phyloP scores from a whole-genome alignment of 2,329 filamentous ascomycete genomes.

The Phialophora expanda region DNA sequence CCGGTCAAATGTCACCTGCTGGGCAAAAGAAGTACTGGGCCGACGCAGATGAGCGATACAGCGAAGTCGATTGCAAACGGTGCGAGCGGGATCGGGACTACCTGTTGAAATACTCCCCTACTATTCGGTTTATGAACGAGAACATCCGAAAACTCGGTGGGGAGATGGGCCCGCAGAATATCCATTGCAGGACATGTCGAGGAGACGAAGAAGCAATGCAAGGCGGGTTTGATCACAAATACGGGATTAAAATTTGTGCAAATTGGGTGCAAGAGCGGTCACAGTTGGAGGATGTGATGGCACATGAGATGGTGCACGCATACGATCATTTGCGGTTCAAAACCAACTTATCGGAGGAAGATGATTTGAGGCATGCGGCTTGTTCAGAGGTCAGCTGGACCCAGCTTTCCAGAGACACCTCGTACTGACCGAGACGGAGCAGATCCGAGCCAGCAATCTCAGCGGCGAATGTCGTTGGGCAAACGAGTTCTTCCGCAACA shows the following conservation, averaged over 20 bases:
- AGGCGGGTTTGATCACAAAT: slow-evolving; percentile 83
- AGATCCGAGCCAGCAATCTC: slow-evolving; percentile 91
- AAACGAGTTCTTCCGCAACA: slow-evolving; percentile 80
- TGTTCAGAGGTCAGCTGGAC: slow-evolving; percentile 77
- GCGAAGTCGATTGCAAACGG: slow-evolving; percentile 75
- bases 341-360: slow-evolving; percentile 71
- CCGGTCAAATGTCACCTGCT: slow-evolving; percentile 71
- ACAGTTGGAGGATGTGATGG: slow-evolving; percentile 89
- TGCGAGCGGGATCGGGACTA: slow-evolving; percentile 85
- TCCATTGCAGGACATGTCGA: slow-evolving; percentile 77
- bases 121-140: slow-evolving; percentile 83
- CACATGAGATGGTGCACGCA: slow-evolving; percentile 97
- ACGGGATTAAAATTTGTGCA: slow-evolving; percentile 89
- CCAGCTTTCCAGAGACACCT: background rate
- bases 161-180: slow-evolving; percentile 72
- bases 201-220: slow-evolving; percentile 63
- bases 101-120: slow-evolving; percentile 81
- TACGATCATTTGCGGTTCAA: slow-evolving; percentile 94
- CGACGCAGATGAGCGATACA: slow-evolving; percentile 74
- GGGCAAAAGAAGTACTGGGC: slow-evolving; percentile 78
- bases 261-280: slow-evolving; percentile 82
- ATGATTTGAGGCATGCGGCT: slow-evolving; percentile 83
- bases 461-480: slow-evolving; percentile 93
- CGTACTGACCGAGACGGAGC: slow-evolving; percentile 22
- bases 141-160: slow-evolving; percentile 82